These are phyloP conservation scores for Nematodospora anomalae DNA, from an alignment of 1,139 yeast species.

Conservation along the genomic window DNA sequence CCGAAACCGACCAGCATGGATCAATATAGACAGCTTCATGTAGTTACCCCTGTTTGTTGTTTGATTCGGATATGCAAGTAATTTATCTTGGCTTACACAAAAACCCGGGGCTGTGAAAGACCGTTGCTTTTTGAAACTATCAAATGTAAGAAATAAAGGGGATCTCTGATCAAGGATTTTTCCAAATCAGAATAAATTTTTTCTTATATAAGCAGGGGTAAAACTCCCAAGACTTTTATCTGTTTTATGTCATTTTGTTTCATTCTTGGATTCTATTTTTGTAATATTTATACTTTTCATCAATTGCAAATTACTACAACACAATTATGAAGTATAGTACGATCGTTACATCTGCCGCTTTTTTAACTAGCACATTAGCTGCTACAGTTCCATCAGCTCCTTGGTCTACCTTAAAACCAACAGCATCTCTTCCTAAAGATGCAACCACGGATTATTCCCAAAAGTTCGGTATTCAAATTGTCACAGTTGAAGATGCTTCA, in stretches of 20 bases:
- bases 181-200: too few relatives aligned
- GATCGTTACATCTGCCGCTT: slow-evolving; percentile 21
- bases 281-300: too few relatives aligned
- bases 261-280: too few relatives aligned
- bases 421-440: slow-evolving; percentile 49
- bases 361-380: slow-evolving; percentile 41
- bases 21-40: neutral
- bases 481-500: slow-evolving; percentile 38
- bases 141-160: too few relatives aligned
- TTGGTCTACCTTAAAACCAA: slow-evolving; percentile 73
- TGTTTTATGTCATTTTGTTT: too few relatives aligned
- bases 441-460: slow-evolving; percentile 61
- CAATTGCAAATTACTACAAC: too few relatives aligned
- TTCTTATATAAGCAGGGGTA: too few relatives aligned
- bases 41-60: neutral
- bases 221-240: too few relatives aligned
- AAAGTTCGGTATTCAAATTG: slow-evolving; percentile 70
- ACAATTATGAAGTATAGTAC: slow-evolving; percentile 30
- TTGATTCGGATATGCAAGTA: neutral
- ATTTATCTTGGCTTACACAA: neutral
- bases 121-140: too few relatives aligned
- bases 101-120: neutral
- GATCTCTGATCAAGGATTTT: too few relatives aligned
- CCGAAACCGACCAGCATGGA: slow-evolving; percentile 3
- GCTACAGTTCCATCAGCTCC: slow-evolving; percentile 71